A percentile compares a stretch with the other conserved stretches of the same genome.
Conservation (phyloP, 352 stramenopile genomes). For the Phytophthora pistaciae region DNA sequence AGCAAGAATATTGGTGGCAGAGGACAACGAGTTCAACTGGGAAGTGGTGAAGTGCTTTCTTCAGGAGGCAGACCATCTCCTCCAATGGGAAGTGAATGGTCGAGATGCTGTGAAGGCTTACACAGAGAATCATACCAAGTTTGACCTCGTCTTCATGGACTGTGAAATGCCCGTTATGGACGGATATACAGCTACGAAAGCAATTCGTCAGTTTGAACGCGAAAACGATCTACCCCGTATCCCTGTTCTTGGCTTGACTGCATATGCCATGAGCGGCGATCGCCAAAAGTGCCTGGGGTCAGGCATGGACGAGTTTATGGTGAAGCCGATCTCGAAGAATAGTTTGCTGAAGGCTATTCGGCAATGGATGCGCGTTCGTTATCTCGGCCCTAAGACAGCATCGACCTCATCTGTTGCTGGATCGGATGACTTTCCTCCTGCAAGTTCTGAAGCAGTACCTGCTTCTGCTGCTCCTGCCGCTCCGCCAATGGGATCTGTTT, state of each 20-base stretch:
- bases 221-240: constrained; percentile 74
- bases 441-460: constrained; percentile 21
- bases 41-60: constrained; percentile 83
- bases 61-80: constrained; percentile 71
- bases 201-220: constrained; percentile 71
- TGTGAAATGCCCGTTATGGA: constrained; percentile 89
- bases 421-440: constrained; percentile 34
- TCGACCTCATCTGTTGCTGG: constrained; percentile 23
- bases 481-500: constrained; percentile 7
- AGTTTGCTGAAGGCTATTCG: constrained; percentile 69
- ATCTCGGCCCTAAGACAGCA: constrained; percentile 43
- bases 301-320: constrained; percentile 86
- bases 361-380: constrained; percentile 75
- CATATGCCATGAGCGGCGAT: constrained; percentile 81
- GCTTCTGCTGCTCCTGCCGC: constrained; percentile 16
- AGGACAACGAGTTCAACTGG: constrained; percentile 88
- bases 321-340: constrained; percentile 79
- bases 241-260: constrained; percentile 70
- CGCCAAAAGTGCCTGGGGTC: constrained; percentile 74
- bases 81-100: constrained; percentile 82
- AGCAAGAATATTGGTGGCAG: constrained; percentile 72
- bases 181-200: constrained; percentile 71
- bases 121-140: constrained; percentile 52
- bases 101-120: constrained; percentile 74
- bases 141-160: constrained; percentile 84